Evolutionary conservation across 306 rosid genomes (phyloP), one percentile per base, ranked within the genome.

Genomic region (Neltuma alba): DNA sequence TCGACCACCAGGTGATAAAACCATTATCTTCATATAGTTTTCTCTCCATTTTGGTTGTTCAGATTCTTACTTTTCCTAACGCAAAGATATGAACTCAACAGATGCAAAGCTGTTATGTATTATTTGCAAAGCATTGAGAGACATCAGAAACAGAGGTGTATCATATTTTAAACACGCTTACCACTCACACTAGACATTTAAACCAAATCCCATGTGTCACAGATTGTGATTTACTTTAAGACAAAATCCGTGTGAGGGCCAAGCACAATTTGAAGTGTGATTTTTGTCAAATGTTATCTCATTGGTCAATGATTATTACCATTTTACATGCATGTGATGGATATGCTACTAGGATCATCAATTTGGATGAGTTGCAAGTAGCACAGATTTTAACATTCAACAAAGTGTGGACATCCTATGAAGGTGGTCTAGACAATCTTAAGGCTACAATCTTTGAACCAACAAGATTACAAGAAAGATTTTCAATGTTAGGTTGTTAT

Each of bases 401-500:
- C 60, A 52, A 8, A 52, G 27, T 52, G 0, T 52, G 60, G 60
- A 2, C 27, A 52, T 52, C 60, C 25, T 52, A n/a, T 52, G 27
- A 52, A 52, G 60, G 60, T n/a, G 28, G 60, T 52, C 60, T 13
- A 52, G 60, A 52, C 11, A 52, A 52, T 52, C 12, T 20, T n/a
- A 28, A 13, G 60, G 28, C 13, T 18, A 20, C 60, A 52, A 52
- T n/a, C 25, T 52, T 52, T 52, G 27, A 52, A 8, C 60, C 28
- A 6, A 52, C 60, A 7, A 28, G 60, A 52, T 12, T 6, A 8
- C 28, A 12, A 52, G 13, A 52, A 52, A 7, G 60, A 20, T 52
- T 52, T 16, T 20, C 60, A 2, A 52, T 52, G 27, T 52, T 52
- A 7, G 60, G 28, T 52, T 52, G 73, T 76, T 88, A 88, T 37